Base-by-base conservation (phyloP, 805 yeast genomes). In the Zygosaccharomyces siamensis region DNA sequence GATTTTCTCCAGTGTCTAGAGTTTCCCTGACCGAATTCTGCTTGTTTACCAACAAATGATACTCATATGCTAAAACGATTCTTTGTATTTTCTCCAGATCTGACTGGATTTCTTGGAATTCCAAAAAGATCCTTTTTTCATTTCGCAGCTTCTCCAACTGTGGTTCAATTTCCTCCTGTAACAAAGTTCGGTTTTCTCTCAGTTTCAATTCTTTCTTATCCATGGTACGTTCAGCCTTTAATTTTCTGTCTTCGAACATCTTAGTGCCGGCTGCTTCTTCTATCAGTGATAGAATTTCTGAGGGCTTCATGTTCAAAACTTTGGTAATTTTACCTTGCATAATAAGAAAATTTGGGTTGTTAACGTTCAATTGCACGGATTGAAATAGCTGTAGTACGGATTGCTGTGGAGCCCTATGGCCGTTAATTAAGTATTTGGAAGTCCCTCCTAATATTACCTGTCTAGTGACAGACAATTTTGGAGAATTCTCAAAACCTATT, bases 251-350 rank as follows among this genome's bases (percentile, higher is more conserved):
- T 66, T 93, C 98, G 62, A 88, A 93, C 76, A 92, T 87, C 54
- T 92, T 81, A 0, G 99, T 93, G 5, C 99, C 99, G 0, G 99
- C 96, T 0, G 99, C 99, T 69, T 93, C 99, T 68, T 93, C 99
- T 47, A 93, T 89, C 57, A 93, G 75, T 4, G 96, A 83, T 54
- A 93, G 69, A 37, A 92, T 86, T 66, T 93, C 98, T 1, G 80
- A 72, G 0, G 99, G 95, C 59, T 87, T 89, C 98, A 93, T 93
- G 66, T 93, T 93, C 60, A 93, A 76, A 55, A 93, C 97, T 66
- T 93, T 92, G 30, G 99, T 95, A 70, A 95, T 93, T 64, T 89
- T 88, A 51, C 99, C 99, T 70, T 93, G 99, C 99, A 95, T 93
- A 61, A 93, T 93, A 58, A 93, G 76, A 69, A 93, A 93, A 66